A percentile compares a stretch with the other conserved stretches of the same genome.
phyloP scores from a whole-genome alignment of 306 rosid genomes.

The Lablab purpureus region DNA sequence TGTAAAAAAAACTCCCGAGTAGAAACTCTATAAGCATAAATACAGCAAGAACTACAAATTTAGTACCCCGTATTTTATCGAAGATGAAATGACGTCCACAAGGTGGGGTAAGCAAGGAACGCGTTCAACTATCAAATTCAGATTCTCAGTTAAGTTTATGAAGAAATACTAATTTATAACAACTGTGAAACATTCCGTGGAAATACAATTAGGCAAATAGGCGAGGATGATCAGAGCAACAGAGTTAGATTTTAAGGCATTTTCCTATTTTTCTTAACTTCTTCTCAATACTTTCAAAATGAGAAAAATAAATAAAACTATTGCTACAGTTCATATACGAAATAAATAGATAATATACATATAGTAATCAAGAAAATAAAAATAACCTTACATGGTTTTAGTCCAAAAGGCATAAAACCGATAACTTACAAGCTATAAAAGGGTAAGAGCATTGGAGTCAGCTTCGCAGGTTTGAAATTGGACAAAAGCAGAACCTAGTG shows the following conservation, averaged over 20 bases:
- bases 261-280: not conserved
- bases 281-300: not conserved
- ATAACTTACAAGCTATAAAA: conserved; percentile 56
- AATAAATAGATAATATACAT: conserved; percentile 4
- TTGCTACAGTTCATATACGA: conserved; percentile 8
- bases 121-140: not conserved
- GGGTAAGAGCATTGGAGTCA: conserved; percentile 43
- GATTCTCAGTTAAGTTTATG: not conserved
- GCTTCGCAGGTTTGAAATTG: conserved; percentile 39
- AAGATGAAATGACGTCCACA: not conserved
- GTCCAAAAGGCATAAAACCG: conserved; percentile 25
- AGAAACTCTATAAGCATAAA: not conserved
- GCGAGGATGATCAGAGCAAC: not conserved
- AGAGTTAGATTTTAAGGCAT: not conserved
- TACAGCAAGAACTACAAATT: not conserved
- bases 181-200: not conserved
- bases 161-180: not conserved
- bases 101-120: not conserved
- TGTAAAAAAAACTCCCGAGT: not conserved
- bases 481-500: conserved; percentile 43
- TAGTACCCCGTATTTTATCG: not conserved
- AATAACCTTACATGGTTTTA: conserved; percentile 1
- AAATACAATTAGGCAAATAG: not conserved
- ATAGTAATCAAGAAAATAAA: not conserved
- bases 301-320: not conserved